These are phyloP conservation scores for Candida pini DNA, from an alignment of 805 yeast genomes.

Conservation along the genomic window DNA sequence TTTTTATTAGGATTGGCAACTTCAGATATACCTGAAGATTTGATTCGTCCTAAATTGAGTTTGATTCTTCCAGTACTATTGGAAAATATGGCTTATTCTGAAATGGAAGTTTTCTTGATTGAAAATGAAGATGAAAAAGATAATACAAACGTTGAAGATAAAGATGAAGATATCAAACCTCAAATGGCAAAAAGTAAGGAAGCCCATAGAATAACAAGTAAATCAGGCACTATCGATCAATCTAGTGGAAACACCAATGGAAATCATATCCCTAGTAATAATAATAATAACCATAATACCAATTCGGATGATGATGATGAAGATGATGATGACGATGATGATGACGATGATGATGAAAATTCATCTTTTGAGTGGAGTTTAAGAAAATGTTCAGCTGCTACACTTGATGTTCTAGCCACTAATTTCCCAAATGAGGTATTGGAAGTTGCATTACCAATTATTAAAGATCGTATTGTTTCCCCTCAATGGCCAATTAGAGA, in stretches of 20 bases:
- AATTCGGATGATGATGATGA: slow-evolving; percentile 36
- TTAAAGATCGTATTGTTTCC: slow-evolving; percentile 65
- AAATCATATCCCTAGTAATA: slow-evolving; percentile 5
- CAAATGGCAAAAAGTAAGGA: slow-evolving; percentile 63
- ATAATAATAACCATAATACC: slow-evolving; percentile 11
- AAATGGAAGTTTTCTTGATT: slow-evolving; percentile 65
- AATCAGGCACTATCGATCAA: too few relatives aligned
- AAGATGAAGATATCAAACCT: slow-evolving; percentile 84
- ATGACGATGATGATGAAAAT: slow-evolving; percentile 65
- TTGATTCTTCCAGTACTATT: slow-evolving; percentile 72
- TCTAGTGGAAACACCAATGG: too few relatives aligned
- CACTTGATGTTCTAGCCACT: slow-evolving; percentile 75
- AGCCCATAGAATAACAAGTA: slow-evolving; percentile 27
- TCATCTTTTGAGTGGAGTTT: slow-evolving; percentile 80
- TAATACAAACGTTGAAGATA: slow-evolving; percentile 73
- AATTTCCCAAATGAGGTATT: slow-evolving; percentile 64
- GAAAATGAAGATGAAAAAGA: slow-evolving; percentile 65
- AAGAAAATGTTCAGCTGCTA: slow-evolving; percentile 91
- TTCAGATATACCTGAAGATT: slow-evolving; percentile 47
- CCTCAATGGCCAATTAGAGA: slow-evolving; percentile 86
- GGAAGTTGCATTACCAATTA: slow-evolving; percentile 61
- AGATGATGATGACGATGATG: slow-evolving; percentile 61
- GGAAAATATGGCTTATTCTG: slow-evolving; percentile 81
- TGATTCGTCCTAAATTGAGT: slow-evolving; percentile 53
- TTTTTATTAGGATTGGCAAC: slow-evolving; percentile 74